Base-by-base conservation (phyloP, 768 basidiomycete species). In the Boletus rubroflammeus region DNA sequence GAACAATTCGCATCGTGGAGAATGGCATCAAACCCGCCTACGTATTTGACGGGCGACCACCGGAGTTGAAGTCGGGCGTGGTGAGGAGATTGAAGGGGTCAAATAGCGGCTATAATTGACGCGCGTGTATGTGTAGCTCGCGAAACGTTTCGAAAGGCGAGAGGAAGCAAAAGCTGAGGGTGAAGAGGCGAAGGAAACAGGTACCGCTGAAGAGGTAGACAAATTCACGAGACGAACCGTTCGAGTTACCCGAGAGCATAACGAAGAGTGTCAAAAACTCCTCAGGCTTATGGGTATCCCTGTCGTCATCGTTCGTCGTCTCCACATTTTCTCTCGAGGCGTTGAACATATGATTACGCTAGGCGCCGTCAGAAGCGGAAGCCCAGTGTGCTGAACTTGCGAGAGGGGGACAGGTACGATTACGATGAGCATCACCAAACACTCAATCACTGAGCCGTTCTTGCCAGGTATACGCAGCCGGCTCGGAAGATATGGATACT, bases 401-500 rank as follows among this genome's bases (percentile, higher is more conserved):
- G n/a, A 83, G 93, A 31, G 95, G 93, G 23, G 94, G 93, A 53
- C 93, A 96, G 77, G 96, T 88, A 48, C 14, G 56, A 26, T 21
- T n/a, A 43, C 11, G 32, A 14, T 50, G 40, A 45, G 32, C 36
- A 17, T 39, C 6, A 26, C 53, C 3, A 11, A 29, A 45, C 11
- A 4, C 17, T 32, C 25, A 0, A 38, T 25, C 39, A 19, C n/a
- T 48, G 43, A 60, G 14, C 17, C 15, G 10, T 46, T 39, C 41
- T 36, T 49, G 29, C 5, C 48, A 93, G 91, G 93, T 98, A 26
- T 98, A 92, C 68, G 97, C 92, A 1, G 95, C 97, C 8, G 97
- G 97, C 14, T 97, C 95, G 0, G 97, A 98, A 73, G 97, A 99
- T 71, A 99, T 99, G 97, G 97, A 99, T 65, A 99, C 97, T 8